Percentiles rank a stretch among this genome's conserved stretches.
phyloP scores from a whole-genome alignment of 108 stramenopile genomes.

The Nitzschia sp. region DNA sequence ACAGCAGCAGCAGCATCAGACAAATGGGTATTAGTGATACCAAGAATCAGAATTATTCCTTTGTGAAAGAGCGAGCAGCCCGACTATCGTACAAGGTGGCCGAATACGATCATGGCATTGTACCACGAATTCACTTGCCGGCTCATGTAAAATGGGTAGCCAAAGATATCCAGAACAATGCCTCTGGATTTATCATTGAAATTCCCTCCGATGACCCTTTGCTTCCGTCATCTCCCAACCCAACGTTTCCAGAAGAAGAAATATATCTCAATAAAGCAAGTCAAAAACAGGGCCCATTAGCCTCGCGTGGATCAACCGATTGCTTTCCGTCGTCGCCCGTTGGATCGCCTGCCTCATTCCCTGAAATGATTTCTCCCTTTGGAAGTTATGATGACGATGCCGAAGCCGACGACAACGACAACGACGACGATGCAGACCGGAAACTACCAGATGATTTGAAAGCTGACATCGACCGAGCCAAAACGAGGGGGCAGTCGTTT shows the following conservation, averaged over 20 bases:
- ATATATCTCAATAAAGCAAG: neutral
- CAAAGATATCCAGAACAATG: constrained; percentile 35
- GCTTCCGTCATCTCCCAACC: neutral
- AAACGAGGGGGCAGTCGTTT: constrained; percentile 20
- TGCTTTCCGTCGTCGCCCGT: neutral
- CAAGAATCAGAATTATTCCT: neutral
- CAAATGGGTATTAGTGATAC: too few relatives aligned
- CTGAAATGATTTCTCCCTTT: neutral
- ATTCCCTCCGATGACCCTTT: constrained; percentile 24
- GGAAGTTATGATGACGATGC: neutral
- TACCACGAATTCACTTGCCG: constrained; percentile 15
- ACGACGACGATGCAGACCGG: neutral
- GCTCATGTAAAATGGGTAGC: constrained; percentile 32
- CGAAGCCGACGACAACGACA: neutral
- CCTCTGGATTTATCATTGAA: constrained; percentile 38
- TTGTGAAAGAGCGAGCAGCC: neutral
- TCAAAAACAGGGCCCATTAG: neutral
- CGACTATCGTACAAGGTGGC: neutral
- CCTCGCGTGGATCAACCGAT: neutral
- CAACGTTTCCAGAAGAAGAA: neutral
- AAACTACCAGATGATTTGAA: constrained; percentile 1
- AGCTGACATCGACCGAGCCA: neutral
- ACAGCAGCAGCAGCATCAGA: neutral
- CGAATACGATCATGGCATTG: neutral
- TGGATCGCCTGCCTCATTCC: neutral